Base-by-base conservation (phyloP, 257 asterid species). In the Agastache rugosa region DNA sequence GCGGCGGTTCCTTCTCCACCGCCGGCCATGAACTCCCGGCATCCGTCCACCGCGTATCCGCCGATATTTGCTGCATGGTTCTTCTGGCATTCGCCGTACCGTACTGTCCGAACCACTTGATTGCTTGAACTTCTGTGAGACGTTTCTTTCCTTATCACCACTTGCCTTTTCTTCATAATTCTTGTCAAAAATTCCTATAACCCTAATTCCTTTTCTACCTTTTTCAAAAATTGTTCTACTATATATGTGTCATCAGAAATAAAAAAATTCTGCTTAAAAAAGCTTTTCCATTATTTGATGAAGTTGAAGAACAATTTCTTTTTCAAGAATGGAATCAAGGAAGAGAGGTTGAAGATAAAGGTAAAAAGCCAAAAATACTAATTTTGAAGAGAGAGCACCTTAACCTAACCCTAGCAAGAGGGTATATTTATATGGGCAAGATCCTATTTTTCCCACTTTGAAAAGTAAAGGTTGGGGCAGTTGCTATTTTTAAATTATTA, bases 21-120 rank as follows among this genome's bases (percentile, higher is more conserved):
- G 11, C 90, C 82, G 47, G 93, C 86, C 90, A 87, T 85, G 83
- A 87, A 87, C 67, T 87, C 93, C 69, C 93, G 85, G 82, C 93
- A 87, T 0, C 93, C 93, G 16, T 87, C 93, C 3, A 87, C 93
- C 0, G 88, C 92, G 66, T 83, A 76, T 1, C 92, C 92, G 4
- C 92, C 92, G 35, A 85, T 83, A 67, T 80, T 85, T 5, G 88
- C 90, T 58, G 92, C 92, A 53, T 87, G 92, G 39, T 87, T 87
- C 72, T 77, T 83, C 80, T 85, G 93, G 67, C 93, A 87, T 55
- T 87, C 93, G 4, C 72, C 87, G 71, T 85, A 87, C 50, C 93
- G 27, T 16, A 85, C 82, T 16, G 82, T 68, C 37, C 75, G 61
- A n/a, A 6, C 55, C 19, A 75, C 10, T 45, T 66, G 77, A 41